Base-by-base conservation (phyloP, 2,329 filamentous ascomycete species). In the Chaetomium sp. region DNA sequence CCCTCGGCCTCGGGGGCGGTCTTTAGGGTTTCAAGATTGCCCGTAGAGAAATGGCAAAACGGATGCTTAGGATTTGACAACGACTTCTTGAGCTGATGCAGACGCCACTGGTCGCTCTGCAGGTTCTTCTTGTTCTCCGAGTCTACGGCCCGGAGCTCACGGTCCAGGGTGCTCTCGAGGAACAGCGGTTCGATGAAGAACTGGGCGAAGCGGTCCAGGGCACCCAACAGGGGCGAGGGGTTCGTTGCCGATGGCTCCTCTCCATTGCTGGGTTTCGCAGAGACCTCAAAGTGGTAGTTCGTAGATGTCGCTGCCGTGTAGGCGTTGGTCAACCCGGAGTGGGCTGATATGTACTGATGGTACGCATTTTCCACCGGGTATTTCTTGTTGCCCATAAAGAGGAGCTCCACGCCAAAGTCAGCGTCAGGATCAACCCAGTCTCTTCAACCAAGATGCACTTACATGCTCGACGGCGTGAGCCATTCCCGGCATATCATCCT, bases 301-400 rank as follows among this genome's bases (percentile, higher is more conserved):
- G 95, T 99, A 60, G 94, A 96, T 1, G 92, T 97, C 5, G 91
- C 83, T 19, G 90, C 93, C 1, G 95, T 99, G 77, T 96, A 98
- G 62, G 95, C 95, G 76, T 99, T 99, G 31, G 93, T 97, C 74
- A 90, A 88, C 62, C 95, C 95, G 10, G 93, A 96, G 76, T 97
- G 90, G 65, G 91, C 85, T 59, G 93, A 91, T 61, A 99, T 86
- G 76, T 96, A 99, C 75, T 94, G 90, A 73, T 92, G 92, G 81
- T 99, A 99, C 69, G 91, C 94, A 77, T 99, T 98, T 79, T 97
- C 94, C 75, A 89, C 86, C 0, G 95, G 95, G 74, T 95, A 99
- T 86, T 98, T 99, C 78, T 97, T 90, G 8, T 95, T 99, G 57
- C 95, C 95, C 95, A 99, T 98, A 81, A 99, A 99, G 27, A 99